Evolutionary conservation across 208 protist species (phyloP).

Genomic region (Trichomonas gallinae): DNA sequence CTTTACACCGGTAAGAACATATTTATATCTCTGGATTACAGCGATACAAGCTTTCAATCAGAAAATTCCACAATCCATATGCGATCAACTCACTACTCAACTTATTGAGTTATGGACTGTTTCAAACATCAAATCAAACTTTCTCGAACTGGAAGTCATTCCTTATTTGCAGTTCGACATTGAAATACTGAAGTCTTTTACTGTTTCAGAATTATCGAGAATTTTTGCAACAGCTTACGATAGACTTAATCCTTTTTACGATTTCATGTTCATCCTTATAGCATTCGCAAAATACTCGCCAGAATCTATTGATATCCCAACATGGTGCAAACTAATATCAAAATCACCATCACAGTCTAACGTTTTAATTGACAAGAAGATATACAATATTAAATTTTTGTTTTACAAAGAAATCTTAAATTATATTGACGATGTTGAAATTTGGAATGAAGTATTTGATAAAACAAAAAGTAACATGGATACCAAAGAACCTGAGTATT

Average conservation of each 20-base stretch:
- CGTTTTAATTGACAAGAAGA: too few species aligned
- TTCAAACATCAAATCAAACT: not conserved
- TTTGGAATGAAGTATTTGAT: not conserved
- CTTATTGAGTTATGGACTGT: not conserved
- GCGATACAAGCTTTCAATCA: not conserved
- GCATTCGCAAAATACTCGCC: not conserved
- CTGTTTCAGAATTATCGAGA: not conserved
- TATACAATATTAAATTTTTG: not conserved
- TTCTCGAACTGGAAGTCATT: not conserved
- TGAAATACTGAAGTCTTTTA: not conserved
- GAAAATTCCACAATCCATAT: not conserved
- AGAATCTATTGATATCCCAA: not conserved
- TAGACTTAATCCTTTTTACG: not conserved
- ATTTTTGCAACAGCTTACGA: not conserved
- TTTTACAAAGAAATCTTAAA: not conserved
- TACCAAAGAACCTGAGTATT: not conserved
- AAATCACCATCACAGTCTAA: too few species aligned
- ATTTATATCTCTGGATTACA: not conserved
- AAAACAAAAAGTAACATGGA: not conserved
- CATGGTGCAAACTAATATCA: not conserved
- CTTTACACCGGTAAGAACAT: not conserved
- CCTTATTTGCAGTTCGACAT: not conserved
- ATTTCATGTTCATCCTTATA: not conserved
- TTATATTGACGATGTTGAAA: not conserved
- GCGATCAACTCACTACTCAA: not conserved